A percentile compares a stretch with the other conserved stretches of the same genome.
These are phyloP conservation scores for Breviolum minutum DNA, from an alignment of 73 alveolate genomes.

Conservation along the genomic window DNA sequence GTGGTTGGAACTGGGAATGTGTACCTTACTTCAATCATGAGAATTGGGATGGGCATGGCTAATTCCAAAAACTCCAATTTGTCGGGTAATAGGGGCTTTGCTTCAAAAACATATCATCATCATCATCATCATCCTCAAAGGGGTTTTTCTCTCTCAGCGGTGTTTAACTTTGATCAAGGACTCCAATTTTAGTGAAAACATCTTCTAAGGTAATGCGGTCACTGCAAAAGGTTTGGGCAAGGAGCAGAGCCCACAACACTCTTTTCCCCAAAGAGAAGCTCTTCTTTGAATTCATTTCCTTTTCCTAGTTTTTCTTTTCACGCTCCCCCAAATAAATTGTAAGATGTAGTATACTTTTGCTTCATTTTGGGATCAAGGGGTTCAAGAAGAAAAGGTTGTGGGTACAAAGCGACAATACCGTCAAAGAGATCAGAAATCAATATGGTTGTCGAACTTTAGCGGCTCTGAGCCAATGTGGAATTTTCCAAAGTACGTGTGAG, in stretches of 20 bases:
- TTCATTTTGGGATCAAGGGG: no score
- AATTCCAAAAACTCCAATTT: no score
- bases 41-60: no score
- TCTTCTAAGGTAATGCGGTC: background rate
- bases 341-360: no score
- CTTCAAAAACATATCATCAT: background rate
- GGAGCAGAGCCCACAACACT: background rate
- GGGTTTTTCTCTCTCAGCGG: background rate
- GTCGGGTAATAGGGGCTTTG: no score
- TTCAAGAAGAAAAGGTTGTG: slow-evolving; percentile 5
- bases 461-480: background rate
- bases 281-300: background rate
- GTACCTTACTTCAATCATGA: background rate
- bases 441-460: background rate
- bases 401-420: slow-evolving; percentile 9
- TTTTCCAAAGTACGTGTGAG: background rate
- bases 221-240: background rate
- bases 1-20: background rate
- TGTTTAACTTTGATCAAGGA: background rate
- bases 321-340: background rate
- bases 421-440: background rate
- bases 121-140: background rate
- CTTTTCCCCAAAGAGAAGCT: background rate
- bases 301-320: background rate
- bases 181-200: background rate